Percentiles rank a stretch among this genome's conserved stretches.
phyloP scores from a whole-genome alignment of 108 stramenopile genomes.

The Phaeodactylum tricornutum region DNA sequence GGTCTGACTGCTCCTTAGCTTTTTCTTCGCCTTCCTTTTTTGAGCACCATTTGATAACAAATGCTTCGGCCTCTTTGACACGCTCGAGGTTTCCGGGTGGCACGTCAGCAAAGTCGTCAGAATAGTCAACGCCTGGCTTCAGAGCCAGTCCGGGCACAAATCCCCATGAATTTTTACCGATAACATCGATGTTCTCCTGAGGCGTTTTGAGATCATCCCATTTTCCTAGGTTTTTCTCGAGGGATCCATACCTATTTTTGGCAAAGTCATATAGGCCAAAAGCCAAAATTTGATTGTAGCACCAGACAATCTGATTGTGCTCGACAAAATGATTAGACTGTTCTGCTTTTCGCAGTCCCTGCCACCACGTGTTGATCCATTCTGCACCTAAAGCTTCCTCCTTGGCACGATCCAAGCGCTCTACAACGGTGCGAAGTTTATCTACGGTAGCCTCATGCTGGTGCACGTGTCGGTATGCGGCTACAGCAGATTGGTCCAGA shows the following conservation, averaged over 20 bases:
- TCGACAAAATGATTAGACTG: slow-evolving; percentile 37
- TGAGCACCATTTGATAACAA: slow-evolving; percentile 47
- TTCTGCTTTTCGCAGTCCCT: slow-evolving; percentile 62
- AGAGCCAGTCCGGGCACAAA: slow-evolving; percentile 48
- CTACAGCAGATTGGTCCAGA: slow-evolving; percentile 56
- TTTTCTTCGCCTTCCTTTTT: background rate
- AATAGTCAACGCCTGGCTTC: slow-evolving; percentile 44
- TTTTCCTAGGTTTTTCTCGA: slow-evolving; percentile 34
- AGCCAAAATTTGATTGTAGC: slow-evolving; percentile 60
- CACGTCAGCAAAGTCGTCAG: slow-evolving; percentile 34
- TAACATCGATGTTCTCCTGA: slow-evolving; percentile 49
- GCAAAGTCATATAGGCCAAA: slow-evolving; percentile 74
- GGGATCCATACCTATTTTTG: slow-evolving; percentile 50
- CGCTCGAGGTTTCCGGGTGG: slow-evolving; percentile 41
- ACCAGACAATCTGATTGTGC: slow-evolving; percentile 66
- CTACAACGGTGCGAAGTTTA: slow-evolving; percentile 8
- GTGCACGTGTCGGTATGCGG: slow-evolving; percentile 28
- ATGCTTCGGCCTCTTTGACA: slow-evolving; percentile 49
- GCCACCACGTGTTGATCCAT: slow-evolving; percentile 54
- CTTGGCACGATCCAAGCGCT: slow-evolving; percentile 39
- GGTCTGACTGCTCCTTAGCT: slow-evolving; percentile 8
- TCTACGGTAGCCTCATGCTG: slow-evolving; percentile 12
- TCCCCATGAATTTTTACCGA: slow-evolving; percentile 25
- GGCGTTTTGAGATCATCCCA: slow-evolving; percentile 39
- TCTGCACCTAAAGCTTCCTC: slow-evolving; percentile 56